phyloP scores from a whole-genome alignment of 306 rosid genomes.

The Fragaria ananassa region DNA sequence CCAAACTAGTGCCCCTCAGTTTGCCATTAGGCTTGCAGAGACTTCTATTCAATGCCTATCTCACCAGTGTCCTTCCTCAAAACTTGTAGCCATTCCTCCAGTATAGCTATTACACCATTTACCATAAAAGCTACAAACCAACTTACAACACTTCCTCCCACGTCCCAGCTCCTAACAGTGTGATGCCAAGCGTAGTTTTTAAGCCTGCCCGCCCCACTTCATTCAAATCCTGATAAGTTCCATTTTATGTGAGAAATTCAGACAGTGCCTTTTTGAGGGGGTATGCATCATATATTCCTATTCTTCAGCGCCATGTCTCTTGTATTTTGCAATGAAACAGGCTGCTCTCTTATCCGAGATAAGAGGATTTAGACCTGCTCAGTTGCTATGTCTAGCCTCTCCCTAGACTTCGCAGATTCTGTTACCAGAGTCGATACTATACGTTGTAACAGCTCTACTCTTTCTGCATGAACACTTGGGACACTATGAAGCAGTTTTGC shows the following conservation, averaged over 20 bases:
- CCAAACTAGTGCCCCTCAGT: background rate
- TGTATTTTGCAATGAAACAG: conserved; percentile 57
- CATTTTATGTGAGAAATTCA: conserved; percentile 14
- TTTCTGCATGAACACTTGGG: conserved; percentile 63
- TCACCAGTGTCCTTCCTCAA: conserved; percentile 63
- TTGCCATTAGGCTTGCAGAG: conserved; percentile 7
- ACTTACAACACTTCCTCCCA: conserved; percentile 17
- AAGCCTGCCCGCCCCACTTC: conserved; percentile 7
- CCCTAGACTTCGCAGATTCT: conserved; percentile 85
- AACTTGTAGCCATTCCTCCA: conserved; percentile 60
- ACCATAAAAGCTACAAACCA: conserved; percentile 30
- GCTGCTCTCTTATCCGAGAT: conserved; percentile 71
- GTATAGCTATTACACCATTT: conserved; percentile 10
- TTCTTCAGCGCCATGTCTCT: conserved; percentile 55
- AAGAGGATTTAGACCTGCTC: conserved; percentile 73
- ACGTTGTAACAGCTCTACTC: conserved; percentile 65
- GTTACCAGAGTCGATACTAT: conserved; percentile 72
- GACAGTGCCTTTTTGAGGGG: background rate
- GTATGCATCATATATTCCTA: conserved; percentile 45
- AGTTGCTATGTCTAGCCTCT: conserved; percentile 74
- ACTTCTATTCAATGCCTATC: conserved; percentile 36
- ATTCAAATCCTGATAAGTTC: conserved; percentile 21
- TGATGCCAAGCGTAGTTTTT: background rate
- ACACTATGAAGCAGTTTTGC: conserved; percentile 53
- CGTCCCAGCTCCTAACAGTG: conserved; percentile 18